These are phyloP conservation scores for Spongispora temasekensis DNA, from an alignment of 1,284 basidiomycete genomes.

Conservation along the genomic window DNA sequence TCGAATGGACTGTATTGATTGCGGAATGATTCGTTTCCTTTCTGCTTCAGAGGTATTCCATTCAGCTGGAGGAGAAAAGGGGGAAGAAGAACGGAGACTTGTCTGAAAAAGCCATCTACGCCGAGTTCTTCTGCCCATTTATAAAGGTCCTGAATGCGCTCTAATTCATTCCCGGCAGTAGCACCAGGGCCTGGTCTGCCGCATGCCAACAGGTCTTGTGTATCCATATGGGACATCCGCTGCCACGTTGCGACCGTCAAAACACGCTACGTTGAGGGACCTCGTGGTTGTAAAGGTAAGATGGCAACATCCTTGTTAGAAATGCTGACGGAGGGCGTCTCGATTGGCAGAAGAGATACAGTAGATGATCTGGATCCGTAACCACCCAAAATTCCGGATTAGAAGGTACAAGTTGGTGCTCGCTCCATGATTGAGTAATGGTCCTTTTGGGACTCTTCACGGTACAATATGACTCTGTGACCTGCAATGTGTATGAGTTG, in stretches of 20 bases:
- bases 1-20: background rate
- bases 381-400: too few species aligned
- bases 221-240: conserved; percentile 42
- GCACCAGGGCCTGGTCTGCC: conserved; percentile 21
- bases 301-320: conserved; percentile 36
- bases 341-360: too few species aligned
- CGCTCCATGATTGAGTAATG: too few species aligned
- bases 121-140: conserved; percentile 36
- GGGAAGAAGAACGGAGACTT: background rate
- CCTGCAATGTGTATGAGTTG: too few species aligned
- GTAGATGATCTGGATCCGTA: too few species aligned
- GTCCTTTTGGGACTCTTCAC: too few species aligned
- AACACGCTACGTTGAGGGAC: conserved; percentile 43
- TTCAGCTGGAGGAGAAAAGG: conserved; percentile 1
- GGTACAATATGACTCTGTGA: too few species aligned
- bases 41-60: conserved; percentile 52
- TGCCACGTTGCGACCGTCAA: conserved; percentile 44
- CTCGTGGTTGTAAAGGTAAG: conserved; percentile 39
- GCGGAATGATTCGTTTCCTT: conserved; percentile 20
- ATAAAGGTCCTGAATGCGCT: conserved; percentile 38
- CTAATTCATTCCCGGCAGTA: conserved; percentile 26
- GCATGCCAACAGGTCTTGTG: conserved; percentile 45
- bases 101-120: conserved; percentile 45
- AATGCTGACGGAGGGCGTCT: background rate
- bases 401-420: too few species aligned